phyloP scores from a whole-genome alignment of 805 yeast genomes.

The Yarrowia sp. region DNA sequence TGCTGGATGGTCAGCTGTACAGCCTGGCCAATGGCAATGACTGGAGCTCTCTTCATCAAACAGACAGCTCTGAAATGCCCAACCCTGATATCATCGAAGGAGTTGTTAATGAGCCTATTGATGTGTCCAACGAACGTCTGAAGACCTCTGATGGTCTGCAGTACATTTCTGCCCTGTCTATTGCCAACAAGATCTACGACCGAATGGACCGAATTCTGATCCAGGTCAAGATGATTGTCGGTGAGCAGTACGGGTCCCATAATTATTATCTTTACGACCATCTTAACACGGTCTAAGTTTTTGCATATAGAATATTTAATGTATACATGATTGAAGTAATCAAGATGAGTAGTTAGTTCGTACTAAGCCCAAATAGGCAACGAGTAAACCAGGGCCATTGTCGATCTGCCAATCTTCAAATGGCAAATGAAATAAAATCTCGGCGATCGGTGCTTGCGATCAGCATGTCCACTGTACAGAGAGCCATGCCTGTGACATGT shows the following conservation, averaged over 20 bases:
- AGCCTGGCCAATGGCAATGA: neutral
- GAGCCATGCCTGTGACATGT: neutral
- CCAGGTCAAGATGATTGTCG: constrained; percentile 39
- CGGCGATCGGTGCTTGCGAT: neutral
- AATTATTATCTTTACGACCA: constrained; percentile 29
- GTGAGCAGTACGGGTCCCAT: constrained; percentile 38
- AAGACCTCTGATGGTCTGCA: constrained; percentile 34
- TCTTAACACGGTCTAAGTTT: constrained; percentile 19
- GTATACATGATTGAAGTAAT: neutral
- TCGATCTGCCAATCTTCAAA: neutral
- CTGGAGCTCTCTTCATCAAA: neutral
- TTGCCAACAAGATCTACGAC: constrained; percentile 37
- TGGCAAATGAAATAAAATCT: neutral
- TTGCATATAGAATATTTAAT: constrained; percentile 18
- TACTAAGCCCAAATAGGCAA: neutral
- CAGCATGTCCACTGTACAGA: neutral
- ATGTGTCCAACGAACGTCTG: constrained; percentile 6
- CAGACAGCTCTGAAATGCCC: neutral
- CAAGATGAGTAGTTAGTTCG: neutral
- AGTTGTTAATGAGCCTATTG: neutral
- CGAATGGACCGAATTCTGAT: constrained; percentile 38
- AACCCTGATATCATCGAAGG: constrained; percentile 1
- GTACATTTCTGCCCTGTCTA: constrained; percentile 33
- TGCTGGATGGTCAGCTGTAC: constrained; percentile 27
- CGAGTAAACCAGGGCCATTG: neutral